Evolutionary conservation across 2,329 filamentous ascomycete species (phyloP), one percentile per base, ranked within the genome.

Genomic region (Grosmannia serpens): DNA sequence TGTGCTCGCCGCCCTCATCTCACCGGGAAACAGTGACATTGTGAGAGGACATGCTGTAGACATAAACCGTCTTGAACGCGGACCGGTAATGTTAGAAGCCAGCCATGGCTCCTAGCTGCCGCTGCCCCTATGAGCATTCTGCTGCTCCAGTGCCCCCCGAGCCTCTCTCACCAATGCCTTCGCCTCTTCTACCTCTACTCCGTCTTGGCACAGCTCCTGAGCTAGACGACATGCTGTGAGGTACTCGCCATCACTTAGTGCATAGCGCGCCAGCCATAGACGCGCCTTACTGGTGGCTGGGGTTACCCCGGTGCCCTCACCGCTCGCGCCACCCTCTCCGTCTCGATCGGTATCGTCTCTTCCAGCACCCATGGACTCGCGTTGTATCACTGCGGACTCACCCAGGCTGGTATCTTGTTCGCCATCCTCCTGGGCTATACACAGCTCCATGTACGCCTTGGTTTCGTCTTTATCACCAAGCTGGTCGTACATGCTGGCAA

Each of bases 101-200:
- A 24, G 51, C 22, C 49, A 55, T 10, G 17, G 2, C 31, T 31
- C 11, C 38, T 46, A 46, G 38, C 53, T 31, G 38, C 38, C 11
- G 3, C 38, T 44, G 22, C 8, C 15, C 15, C 29, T 20, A n/a
- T 3, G 17, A 1, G 26, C 31, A 24, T 38, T 27, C 27, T 20
- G 51, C 2, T 15, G 11, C 8, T 89, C 87, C 71, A 91, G 80
- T 64, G 88, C 81, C 5, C 87, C 87, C 64, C 91, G 81, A 15
- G 95, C 86, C 70, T 97, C 92, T 61, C 90, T 81, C 62, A 96
- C 88, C 65, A 97, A 75, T 4, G 91, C 90, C 74, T 97, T 97
- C 31, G 94, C 94, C 71, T 99, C 94, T 70, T 99, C 94, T 2
- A 97, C 90, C 71, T 97, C 94, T 29, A 95, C 86, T 0, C 94